These are phyloP conservation scores for Aspergillus bombycis DNA, from an alignment of 2,329 filamentous ascomycete species.

Conservation along the genomic window DNA sequence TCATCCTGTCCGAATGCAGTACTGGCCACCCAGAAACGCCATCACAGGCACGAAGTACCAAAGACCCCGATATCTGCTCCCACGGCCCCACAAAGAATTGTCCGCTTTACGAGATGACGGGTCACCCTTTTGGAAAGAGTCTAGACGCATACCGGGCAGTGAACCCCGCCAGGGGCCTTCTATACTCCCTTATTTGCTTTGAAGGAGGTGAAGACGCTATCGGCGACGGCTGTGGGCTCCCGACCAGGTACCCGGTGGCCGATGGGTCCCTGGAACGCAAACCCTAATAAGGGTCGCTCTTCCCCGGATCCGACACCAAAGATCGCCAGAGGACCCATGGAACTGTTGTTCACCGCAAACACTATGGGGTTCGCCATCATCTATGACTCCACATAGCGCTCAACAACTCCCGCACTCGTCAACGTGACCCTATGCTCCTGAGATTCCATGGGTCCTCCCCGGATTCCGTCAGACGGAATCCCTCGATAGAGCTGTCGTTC, in stretches of 20 bases:
- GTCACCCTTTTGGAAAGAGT: neutral
- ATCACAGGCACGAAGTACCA: no score
- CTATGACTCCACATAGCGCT: neutral
- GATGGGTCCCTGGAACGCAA: neutral
- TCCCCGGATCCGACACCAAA: neutral
- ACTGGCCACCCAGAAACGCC: no score
- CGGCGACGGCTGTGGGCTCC: neutral
- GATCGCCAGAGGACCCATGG: neutral
- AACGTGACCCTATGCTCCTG: neutral
- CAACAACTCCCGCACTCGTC: neutral
- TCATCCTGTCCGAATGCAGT: neutral
- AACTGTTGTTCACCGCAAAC: neutral
- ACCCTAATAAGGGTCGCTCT: neutral
- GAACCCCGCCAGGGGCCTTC: neutral
- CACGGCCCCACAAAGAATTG: no score
- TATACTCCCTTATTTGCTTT: neutral
- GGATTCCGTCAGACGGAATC: neutral
- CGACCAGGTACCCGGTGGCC: neutral
- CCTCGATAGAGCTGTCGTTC: neutral
- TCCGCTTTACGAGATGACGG: neutral
- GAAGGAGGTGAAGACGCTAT: neutral
- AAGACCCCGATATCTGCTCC: neutral
- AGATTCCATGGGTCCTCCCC: neutral
- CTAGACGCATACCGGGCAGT: neutral
- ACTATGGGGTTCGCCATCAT: neutral